Evolutionary conservation across 2,329 filamentous ascomycete genomes (phyloP).

Genomic region (Fusarium avenaceum): DNA sequence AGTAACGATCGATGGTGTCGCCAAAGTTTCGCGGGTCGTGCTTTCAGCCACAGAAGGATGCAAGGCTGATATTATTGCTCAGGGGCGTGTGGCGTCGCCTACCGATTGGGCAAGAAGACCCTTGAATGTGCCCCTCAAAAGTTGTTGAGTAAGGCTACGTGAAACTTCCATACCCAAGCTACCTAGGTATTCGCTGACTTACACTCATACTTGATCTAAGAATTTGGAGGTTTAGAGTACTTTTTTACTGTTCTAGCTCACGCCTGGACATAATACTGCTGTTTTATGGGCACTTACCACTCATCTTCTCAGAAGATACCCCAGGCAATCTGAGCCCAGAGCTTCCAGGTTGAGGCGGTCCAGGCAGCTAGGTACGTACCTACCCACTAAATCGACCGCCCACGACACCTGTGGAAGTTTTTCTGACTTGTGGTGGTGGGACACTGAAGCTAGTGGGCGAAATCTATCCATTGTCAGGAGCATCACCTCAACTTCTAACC

Average conservation of each 20-base stretch:
- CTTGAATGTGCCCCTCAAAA: slow-evolving; percentile 26
- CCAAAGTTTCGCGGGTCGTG: slow-evolving; percentile 13
- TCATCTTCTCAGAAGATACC: too few species aligned
- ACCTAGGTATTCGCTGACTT: not conserved
- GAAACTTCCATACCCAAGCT: not conserved
- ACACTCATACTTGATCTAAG: too few species aligned
- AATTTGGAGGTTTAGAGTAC: rapidly evolving
- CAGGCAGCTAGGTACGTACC: slow-evolving; percentile 45
- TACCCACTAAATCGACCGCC: slow-evolving; percentile 47
- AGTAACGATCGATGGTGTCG: slow-evolving; percentile 24
- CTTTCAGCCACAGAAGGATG: slow-evolving; percentile 26
- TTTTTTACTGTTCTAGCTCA: not conserved
- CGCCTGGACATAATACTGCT: not conserved
- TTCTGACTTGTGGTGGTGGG: slow-evolving; percentile 41
- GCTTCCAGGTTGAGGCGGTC: slow-evolving; percentile 1
- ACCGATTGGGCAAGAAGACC: slow-evolving; percentile 26
- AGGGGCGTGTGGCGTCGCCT: slow-evolving; percentile 28
- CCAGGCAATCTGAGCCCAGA: too few species aligned
- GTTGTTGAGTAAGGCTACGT: slow-evolving; percentile 12
- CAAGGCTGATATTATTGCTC: slow-evolving; percentile 23
- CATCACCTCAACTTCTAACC: slow-evolving; percentile 42
- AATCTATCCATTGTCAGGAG: slow-evolving; percentile 40
- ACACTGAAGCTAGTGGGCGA: slow-evolving; percentile 45
- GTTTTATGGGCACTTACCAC: not conserved
- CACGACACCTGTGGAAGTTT: slow-evolving; percentile 48